Conservation (phyloP, 2,329 filamentous ascomycete species). For the Neonectria faginata region DNA sequence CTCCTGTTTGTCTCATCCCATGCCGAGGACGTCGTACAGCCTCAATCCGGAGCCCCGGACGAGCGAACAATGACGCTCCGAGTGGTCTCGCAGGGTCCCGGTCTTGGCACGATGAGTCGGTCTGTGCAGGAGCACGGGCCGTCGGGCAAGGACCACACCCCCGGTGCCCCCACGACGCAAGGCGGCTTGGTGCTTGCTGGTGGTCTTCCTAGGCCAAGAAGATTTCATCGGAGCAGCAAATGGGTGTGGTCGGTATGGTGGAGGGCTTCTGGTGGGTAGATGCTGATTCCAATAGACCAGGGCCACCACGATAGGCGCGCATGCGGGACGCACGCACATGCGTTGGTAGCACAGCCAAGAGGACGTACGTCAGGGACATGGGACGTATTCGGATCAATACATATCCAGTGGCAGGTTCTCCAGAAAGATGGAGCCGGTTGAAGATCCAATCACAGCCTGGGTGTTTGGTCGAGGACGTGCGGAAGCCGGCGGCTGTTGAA, state of each 20-base stretch:
- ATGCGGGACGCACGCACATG: slow-evolving; percentile 31
- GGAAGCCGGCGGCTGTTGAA: slow-evolving; percentile 25
- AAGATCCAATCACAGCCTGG: slow-evolving; percentile 37
- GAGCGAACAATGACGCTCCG: slow-evolving; percentile 38
- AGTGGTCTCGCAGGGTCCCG: slow-evolving; percentile 18
- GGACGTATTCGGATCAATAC: slow-evolving; percentile 35
- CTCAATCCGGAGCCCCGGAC: slow-evolving; percentile 33
- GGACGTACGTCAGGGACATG: slow-evolving; percentile 33
- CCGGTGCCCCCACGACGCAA: slow-evolving; percentile 39
- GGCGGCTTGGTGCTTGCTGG: slow-evolving; percentile 18
- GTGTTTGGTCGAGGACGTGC: slow-evolving; percentile 32
- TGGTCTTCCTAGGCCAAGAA: slow-evolving; percentile 35
- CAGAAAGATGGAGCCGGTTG: slow-evolving; percentile 19
- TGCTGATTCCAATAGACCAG: slow-evolving; percentile 27
- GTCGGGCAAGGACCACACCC: slow-evolving; percentile 29
- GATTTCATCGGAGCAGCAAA: slow-evolving; percentile 31
- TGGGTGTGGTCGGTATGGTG: slow-evolving; percentile 6
- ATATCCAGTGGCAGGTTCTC: slow-evolving; percentile 10
- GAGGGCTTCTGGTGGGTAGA: slow-evolving; percentile 19
- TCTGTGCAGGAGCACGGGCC: slow-evolving; percentile 40
- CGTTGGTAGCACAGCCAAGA: slow-evolving; percentile 16
- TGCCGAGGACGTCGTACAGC: slow-evolving; percentile 22
- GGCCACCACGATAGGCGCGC: slow-evolving; percentile 33
- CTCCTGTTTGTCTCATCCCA: slow-evolving; percentile 17
- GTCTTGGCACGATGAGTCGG: slow-evolving; percentile 37